phyloP scores from a whole-genome alignment of 768 basidiomycete species.

The Pisolithus orientalis region DNA sequence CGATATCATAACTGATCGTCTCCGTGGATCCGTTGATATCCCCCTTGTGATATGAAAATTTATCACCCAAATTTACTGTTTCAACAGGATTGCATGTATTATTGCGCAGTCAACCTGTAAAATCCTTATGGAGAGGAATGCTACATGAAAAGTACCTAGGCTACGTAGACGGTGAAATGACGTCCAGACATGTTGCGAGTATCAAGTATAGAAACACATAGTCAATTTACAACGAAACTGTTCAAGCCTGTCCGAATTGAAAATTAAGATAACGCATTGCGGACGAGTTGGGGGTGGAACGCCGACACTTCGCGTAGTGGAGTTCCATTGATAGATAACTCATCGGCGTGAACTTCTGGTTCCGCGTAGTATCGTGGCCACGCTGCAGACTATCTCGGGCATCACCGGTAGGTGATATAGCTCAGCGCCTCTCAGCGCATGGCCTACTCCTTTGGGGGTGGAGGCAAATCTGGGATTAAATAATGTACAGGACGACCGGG shows the following conservation, averaged over 20 bases:
- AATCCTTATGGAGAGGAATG: not conserved
- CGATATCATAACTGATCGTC: too few species aligned
- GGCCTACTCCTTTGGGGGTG: constrained; percentile 22
- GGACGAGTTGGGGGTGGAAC: not conserved
- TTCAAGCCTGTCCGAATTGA: constrained; percentile 3
- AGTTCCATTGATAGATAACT: constrained; percentile 1
- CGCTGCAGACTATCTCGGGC: not conserved
- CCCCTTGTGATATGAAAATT: too few species aligned
- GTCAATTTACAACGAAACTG: not conserved
- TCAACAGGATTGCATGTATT: not conserved
- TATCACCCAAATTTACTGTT: not conserved
- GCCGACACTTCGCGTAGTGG: not conserved
- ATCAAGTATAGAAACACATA: not conserved
- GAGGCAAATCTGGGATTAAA: constrained; percentile 55
- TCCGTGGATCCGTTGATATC: too few species aligned
- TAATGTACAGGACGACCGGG: constrained; percentile 45
- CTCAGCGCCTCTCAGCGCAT: not conserved
- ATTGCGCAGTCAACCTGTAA: too few species aligned
- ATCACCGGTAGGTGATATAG: not conserved
- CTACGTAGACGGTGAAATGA: not conserved
- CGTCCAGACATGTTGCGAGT: not conserved
- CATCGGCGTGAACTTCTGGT: not conserved
- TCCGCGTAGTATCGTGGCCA: not conserved
- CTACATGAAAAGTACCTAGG: not conserved
- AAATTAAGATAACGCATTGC: constrained; percentile 9